Evolutionary conservation across 495 filamentous ascomycete species (phyloP), one percentile per base, ranked within the genome.

Genomic region (Daldinia decipiens): DNA sequence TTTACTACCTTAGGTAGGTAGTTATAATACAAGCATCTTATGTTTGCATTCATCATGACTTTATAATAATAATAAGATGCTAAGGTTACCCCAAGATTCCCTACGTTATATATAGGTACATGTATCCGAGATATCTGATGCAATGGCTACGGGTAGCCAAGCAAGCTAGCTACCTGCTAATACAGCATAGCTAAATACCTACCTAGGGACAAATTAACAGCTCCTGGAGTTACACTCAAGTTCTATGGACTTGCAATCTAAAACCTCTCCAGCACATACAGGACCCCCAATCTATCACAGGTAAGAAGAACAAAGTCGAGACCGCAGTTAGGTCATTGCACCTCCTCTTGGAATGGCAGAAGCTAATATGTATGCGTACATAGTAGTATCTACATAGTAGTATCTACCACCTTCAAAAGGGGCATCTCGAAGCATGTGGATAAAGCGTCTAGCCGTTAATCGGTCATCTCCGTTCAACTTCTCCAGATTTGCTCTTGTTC

Each of bases 381-480:
- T n/a, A n/a, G n/a, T n/a, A n/a, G n/a, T n/a, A n/a, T n/a, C n/a
- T n/a, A n/a, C n/a, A n/a, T n/a, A n/a, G n/a, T 11, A 29, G 12
- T 31, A 53, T 53, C 12, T 31, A 2, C 13, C 15, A 31, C 4
- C 50, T 13, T 53, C 17, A 53, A 47, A 38, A 31, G 29, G 45
- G 59, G 34, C 12, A 38, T 62, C 45, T 19, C 59, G 29, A 24
- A 0, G 50, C 15, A 24, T 29, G 19, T 52, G 31, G 59, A 3
- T 62, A 26, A 27, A 38, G 11, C 12, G 24, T 9, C 43, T 62
- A 62, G 45, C 19, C 34, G 19, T 13, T 24, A 62, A 38, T 45
- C 59, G 43, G 45, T 47, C 40, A 24, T 61, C 58, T 45, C 58
- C 51, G 50, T n/a, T n/a, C 50, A 53, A 53, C 24, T 31, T 31